These are phyloP conservation scores for Osmanthus fragrans DNA, from an alignment of 257 asterid genomes.

Conservation along the genomic window DNA sequence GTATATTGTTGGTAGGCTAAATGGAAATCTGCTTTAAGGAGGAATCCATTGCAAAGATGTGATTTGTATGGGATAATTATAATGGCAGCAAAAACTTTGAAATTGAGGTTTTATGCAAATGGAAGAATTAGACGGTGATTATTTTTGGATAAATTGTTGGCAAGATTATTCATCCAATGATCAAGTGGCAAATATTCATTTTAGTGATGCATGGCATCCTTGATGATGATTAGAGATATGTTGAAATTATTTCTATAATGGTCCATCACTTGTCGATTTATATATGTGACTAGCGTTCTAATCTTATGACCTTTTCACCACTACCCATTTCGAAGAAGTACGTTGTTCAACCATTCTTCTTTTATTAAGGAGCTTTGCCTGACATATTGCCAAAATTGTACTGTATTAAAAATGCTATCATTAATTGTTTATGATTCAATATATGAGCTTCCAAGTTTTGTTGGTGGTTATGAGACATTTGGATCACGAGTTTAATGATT, in stretches of 20 bases:
- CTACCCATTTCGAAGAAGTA: constrained; percentile 24
- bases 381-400: constrained; percentile 26
- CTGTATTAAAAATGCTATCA: constrained; percentile 25
- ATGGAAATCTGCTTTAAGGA: constrained; percentile 18
- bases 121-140: constrained; percentile 32
- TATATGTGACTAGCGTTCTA: constrained; percentile 19
- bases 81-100: constrained; percentile 12
- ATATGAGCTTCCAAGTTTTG: constrained; percentile 29
- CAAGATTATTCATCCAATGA: constrained; percentile 29
- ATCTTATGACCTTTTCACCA: constrained; percentile 35
- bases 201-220: constrained; percentile 33
- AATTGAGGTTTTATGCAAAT: constrained; percentile 28
- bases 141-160: constrained; percentile 21
- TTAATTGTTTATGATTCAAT: constrained; percentile 27
- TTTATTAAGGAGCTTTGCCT: constrained; percentile 4
- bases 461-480: constrained; percentile 26
- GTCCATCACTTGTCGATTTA: constrained; percentile 32
- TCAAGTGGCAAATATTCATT: constrained; percentile 11
- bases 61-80: constrained; percentile 25
- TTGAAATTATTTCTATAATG: too few species aligned
- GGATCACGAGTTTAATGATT: constrained; percentile 5
- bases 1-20: background rate
- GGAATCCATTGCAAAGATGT: constrained; percentile 25
- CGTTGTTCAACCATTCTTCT: constrained; percentile 9
- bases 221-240: constrained; percentile 21